Conservation (phyloP, 2,329 filamentous ascomycete species). For the Colletotrichum horii region DNA sequence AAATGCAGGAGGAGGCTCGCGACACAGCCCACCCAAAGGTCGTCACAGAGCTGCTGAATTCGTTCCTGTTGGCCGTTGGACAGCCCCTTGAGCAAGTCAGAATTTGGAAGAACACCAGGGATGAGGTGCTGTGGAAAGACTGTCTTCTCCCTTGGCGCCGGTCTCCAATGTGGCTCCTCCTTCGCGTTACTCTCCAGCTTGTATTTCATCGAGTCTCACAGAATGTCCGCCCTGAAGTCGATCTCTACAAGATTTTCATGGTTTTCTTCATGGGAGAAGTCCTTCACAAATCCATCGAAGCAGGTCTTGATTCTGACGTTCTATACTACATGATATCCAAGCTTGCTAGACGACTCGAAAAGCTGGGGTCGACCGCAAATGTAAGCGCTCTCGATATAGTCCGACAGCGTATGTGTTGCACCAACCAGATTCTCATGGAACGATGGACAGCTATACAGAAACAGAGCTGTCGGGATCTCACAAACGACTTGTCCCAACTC, state of each 20-base stretch:
- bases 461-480: neutral
- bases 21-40: conserved; percentile 55
- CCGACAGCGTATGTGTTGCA: too few relatives aligned
- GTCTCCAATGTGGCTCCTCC: conserved; percentile 59
- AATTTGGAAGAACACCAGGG: conserved; percentile 58
- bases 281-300: conserved; percentile 28
- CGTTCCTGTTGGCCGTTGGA: conserved; percentile 46
- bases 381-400: too few relatives aligned
- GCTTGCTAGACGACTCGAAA: conserved; percentile 44
- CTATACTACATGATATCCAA: conserved; percentile 49
- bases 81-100: conserved; percentile 22
- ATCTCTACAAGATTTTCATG: conserved; percentile 58
- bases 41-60: conserved; percentile 53
- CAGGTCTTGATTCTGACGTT: conserved; percentile 27
- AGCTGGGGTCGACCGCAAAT: conserved; percentile 33
- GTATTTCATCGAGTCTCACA: neutral
- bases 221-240: neutral
- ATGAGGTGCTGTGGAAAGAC: conserved; percentile 53
- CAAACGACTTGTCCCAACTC: neutral
- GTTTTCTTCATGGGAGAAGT: conserved; percentile 45
- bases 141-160: conserved; percentile 48
- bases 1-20: conserved; percentile 42
- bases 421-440: neutral
- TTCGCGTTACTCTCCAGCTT: conserved; percentile 55
- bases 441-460: neutral